Evolutionary conservation across 345 rosid genomes (phyloP).

Genomic region (Syzygium jambos): DNA sequence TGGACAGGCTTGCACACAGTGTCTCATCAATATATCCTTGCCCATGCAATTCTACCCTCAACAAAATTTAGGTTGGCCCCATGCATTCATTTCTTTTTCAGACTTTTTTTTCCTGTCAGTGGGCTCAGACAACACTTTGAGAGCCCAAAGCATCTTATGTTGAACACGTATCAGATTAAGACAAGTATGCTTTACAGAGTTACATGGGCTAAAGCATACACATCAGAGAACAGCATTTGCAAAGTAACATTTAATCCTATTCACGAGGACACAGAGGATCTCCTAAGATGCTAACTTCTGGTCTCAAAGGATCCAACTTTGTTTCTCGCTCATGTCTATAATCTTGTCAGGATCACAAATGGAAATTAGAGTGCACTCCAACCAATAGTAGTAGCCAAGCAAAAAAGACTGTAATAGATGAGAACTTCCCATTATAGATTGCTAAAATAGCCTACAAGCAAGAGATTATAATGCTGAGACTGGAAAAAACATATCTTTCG

Average conservation of each 20-base stretch:
- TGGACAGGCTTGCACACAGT: not conserved
- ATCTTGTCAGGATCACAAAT: not conserved
- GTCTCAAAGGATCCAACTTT: not conserved
- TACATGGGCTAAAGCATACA: not conserved
- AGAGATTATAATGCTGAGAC: not conserved
- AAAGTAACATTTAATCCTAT: not conserved
- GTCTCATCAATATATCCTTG: not conserved
- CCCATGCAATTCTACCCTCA: not conserved
- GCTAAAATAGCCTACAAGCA: not conserved
- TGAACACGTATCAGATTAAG: not conserved
- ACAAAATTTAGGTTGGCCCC: not conserved
- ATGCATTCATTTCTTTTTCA: not conserved
- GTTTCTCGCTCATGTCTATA: not conserved
- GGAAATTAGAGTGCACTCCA: not conserved
- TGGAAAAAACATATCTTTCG: not conserved
- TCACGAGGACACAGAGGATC: not conserved
- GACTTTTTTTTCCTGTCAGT: not conserved
- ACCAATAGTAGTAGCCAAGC: not conserved
- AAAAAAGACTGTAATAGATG: not conserved
- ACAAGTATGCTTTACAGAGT: not conserved
- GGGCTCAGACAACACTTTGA: not conserved
- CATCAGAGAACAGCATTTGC: not conserved
- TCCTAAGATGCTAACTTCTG: not conserved
- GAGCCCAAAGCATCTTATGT: not conserved
- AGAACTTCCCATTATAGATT: not conserved